phyloP scores from a whole-genome alignment of 192 early-diverging fungal genomes.

The Jimgerdemannia flammicorona region DNA sequence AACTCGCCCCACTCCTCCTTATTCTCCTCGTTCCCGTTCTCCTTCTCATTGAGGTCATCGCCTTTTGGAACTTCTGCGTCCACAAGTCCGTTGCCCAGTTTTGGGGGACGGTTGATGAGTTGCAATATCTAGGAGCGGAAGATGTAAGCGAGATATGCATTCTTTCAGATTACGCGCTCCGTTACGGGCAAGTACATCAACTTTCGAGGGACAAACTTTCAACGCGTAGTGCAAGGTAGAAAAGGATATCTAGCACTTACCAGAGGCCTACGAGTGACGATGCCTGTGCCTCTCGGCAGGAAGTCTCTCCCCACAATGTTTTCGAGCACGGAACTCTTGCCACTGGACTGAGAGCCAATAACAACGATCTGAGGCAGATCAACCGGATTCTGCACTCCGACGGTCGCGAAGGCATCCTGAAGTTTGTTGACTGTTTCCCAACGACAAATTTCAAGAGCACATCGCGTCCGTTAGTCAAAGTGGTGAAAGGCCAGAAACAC shows the following conservation, averaged over 20 bases:
- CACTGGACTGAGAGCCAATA: slow-evolving; percentile 83
- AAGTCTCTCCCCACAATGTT: slow-evolving; percentile 99
- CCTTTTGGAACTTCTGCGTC: slow-evolving; percentile 6
- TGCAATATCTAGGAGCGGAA: slow-evolving; percentile 57
- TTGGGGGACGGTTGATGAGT: slow-evolving; percentile 89
- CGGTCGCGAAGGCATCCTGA: slow-evolving; percentile 86
- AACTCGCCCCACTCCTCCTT: slow-evolving; percentile 99
- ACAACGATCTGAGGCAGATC: slow-evolving; percentile 88
- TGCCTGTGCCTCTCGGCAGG: slow-evolving; percentile 94
- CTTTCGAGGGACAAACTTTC: neutral
- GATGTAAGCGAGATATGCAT: neutral
- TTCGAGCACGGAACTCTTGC: slow-evolving; percentile 97
- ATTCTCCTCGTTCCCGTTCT: slow-evolving; percentile 36
- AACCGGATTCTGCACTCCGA: slow-evolving; percentile 86
- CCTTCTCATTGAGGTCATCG: slow-evolving; percentile 50
- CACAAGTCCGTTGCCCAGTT: slow-evolving; percentile 3
- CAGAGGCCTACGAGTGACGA: slow-evolving; percentile 96
- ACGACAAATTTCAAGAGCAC: neutral
- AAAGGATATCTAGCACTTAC: slow-evolving; percentile 33
- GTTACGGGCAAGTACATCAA: neutral
- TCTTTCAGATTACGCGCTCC: neutral
- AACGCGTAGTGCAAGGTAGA: neutral
- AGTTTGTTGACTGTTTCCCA: slow-evolving; percentile 66
- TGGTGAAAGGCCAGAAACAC: neutral
- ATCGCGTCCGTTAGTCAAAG: neutral